phyloP scores from a whole-genome alignment of 2,329 filamentous ascomycete species.

The Stemphylium beticola region DNA sequence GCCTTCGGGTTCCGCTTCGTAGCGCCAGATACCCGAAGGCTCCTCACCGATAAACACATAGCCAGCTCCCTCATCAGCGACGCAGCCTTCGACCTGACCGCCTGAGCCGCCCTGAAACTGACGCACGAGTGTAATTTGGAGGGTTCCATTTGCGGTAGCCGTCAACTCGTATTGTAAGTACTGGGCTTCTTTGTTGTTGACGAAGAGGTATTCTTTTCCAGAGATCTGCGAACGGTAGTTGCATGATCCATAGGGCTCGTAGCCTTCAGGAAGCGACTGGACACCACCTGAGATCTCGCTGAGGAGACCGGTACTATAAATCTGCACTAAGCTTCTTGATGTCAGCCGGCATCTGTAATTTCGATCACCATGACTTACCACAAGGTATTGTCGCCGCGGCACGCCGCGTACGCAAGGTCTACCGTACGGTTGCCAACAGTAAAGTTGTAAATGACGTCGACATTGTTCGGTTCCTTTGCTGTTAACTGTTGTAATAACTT shows the following conservation, averaged over 20 bases:
- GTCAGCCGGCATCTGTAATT: background rate
- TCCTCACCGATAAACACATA: conserved; percentile 62
- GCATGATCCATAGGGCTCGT: conserved; percentile 60
- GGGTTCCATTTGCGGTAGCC: conserved; percentile 49
- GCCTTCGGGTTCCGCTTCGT: conserved; percentile 58
- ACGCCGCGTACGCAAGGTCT: conserved; percentile 60
- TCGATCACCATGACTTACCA: conserved; percentile 51
- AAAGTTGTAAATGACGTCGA: conserved; percentile 61
- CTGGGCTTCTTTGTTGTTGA: conserved; percentile 61
- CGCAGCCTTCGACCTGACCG: conserved; percentile 62
- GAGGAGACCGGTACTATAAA: conserved; percentile 55
- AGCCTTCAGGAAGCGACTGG: conserved; percentile 56
- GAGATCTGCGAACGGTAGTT: conserved; percentile 57
- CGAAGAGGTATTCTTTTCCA: conserved; percentile 61
- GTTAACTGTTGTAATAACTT: conserved; percentile 55
- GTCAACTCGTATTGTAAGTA: conserved; percentile 61
- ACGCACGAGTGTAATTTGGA: conserved; percentile 58
- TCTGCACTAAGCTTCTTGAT: conserved; percentile 55
- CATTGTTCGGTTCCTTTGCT: conserved; percentile 60
- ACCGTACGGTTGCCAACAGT: conserved; percentile 52
- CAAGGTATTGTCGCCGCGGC: conserved; percentile 59
- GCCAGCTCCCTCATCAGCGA: conserved; percentile 59
- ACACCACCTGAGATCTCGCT: conserved; percentile 53
- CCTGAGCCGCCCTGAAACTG: conserved; percentile 59
- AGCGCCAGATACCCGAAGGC: conserved; percentile 59